Evolutionary conservation across 208 protist species (phyloP), one percentile per base, ranked within the genome.

Genomic region (Phytomonas francai): DNA sequence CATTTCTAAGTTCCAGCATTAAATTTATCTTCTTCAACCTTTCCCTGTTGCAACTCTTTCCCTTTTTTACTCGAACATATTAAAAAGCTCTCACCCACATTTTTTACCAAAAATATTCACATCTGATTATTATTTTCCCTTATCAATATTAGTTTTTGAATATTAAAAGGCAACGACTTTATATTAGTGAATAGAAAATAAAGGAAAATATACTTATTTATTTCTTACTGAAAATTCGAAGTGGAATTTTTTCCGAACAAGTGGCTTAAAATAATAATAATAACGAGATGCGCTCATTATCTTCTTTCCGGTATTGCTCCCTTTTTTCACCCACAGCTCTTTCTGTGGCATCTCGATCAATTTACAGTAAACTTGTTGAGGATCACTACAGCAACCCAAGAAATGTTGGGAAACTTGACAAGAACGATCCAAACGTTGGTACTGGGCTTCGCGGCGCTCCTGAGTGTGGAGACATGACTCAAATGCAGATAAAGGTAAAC

Each of bases 331-430:
- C 64, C 27, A 39, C 49, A 49, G 22, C 62, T 45, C 56, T 67
- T 49, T 33, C 71, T 58, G 67, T 65, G 31, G 65, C 76, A 19
- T n/a, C 82, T 28, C 81, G 89, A 33, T 80, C 83, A 14, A 66
- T 95, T 62, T 99, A 99, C 84, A 97, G 97, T 72, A 76, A 93
- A n/a, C 88, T 95, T 19, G 97, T 99, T 28, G 95, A 99, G 59
- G 97, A 99, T 56, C 98, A 99, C 86, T 99, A 99, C 83, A 97
- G 98, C 61, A 98, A 99, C 65, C 98, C 98, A 29, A 85, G 97
- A 36, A 99, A 99, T 73, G 91, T 99, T 31, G 98, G 98, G 14
- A 98, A 97, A 63, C 70, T 99, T 32, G 94, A 99, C 85, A 97
- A 98, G 83, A 80, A 89, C 11, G 83, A 93, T 54, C 72, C 84